phyloP scores from a whole-genome alignment of 2,329 filamentous ascomycete species.

The Penicillium sp. region DNA sequence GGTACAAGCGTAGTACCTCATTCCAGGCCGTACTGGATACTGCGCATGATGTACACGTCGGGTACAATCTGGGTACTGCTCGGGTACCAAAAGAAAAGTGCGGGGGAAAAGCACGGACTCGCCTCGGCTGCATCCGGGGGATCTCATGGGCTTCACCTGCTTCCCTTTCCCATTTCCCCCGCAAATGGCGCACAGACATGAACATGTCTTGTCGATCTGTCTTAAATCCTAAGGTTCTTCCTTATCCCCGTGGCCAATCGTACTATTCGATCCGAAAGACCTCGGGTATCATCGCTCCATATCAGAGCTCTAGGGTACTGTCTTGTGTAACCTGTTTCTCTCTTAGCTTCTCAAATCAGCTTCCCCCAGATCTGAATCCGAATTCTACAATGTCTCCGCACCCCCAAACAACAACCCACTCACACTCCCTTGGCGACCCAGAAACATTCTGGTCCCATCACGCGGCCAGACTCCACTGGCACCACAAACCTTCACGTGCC shows the following conservation, averaged over 20 bases:
- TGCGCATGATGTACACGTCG: constrained; percentile 1
- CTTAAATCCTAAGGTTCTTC: neutral
- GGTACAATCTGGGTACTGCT: constrained; percentile 1
- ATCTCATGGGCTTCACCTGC: neutral
- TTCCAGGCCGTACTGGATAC: neutral
- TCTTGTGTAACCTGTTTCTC: neutral
- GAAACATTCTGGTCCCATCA: constrained; percentile 73
- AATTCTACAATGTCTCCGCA: constrained; percentile 22
- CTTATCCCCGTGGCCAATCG: constrained; percentile 2
- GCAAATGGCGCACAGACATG: neutral
- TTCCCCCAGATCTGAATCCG: neutral
- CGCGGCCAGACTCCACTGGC: constrained; percentile 75
- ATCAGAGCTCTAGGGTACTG: neutral
- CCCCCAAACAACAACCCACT: constrained; percentile 51
- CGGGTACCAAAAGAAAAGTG: constrained; percentile 8
- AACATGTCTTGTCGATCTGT: neutral
- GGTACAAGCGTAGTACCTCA: constrained; percentile 1
- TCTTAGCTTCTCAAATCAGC: neutral
- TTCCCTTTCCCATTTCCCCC: neutral
- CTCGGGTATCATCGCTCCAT: neutral
- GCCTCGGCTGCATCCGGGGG: constrained; percentile 2
- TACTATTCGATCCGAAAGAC: neutral
- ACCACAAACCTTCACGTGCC: constrained; percentile 65
- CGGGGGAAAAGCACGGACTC: constrained; percentile 28
- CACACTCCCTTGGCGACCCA: constrained; percentile 63